Base-by-base conservation (phyloP, 108 stramenopile species). In the Bacterosira constricta region DNA sequence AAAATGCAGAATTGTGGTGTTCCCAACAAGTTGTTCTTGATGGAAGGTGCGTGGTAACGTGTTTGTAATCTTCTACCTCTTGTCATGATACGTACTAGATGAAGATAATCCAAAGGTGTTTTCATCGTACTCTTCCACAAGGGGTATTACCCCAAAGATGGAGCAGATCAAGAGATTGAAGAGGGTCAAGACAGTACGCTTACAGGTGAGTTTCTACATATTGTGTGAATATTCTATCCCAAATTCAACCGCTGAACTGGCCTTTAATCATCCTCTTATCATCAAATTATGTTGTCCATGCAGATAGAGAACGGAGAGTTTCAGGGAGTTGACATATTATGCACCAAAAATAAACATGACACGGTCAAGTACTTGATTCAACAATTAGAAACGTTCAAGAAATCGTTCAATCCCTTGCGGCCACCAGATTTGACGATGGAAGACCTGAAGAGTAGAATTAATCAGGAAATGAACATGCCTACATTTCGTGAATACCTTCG, bases 401-500 rank as follows among this genome's bases (percentile, higher is more conserved):
- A 36, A 17, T 37, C 41, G 3, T 77, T 70, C 42, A 51, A 70
- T 53, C 50, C 75, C 18, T 26, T 25, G 18, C 9, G 34, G 12
- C 26, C 54, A 17, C 44, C 41, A 27, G 35, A 37, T 13, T 51
- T 36, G 27, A 68, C 75, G 6, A 77, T 77, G 75, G 46, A 62
- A 34, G 49, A 77, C 29, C 34, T 60, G 9, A 63, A 63, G 32
- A 17, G 29, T 46, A 23, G 49, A 12, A 63, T 77, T 15, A 63
- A 70, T 42, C 47, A 53, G 8, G 31, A 63, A 50, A 77, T 77
- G 75, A 77, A 71, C 4, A 30, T 53, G 29, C 45, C 59, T 0
- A 77, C 75, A 3, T 77, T 77, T 61, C 39, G 29, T 15, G 62
- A 77, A 46, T 77, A 77, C 26, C 51, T 77, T 1, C 38, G 46